Conservation (phyloP, 23 red algal genomes). For the Gracilaria domingensis region DNA sequence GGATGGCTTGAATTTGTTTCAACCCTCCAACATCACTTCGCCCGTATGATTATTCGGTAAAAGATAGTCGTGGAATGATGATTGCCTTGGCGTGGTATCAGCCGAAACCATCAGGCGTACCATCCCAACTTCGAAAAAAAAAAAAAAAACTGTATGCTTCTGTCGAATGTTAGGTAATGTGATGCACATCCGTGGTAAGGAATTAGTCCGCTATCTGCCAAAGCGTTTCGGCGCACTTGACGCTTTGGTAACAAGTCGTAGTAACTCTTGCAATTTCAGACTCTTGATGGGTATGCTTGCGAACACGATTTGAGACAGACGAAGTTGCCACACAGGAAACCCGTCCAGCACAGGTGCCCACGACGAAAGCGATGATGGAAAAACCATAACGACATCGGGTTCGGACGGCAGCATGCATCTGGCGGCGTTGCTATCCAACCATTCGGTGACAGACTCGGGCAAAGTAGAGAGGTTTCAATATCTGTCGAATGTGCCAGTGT, state of each 20-base stretch:
- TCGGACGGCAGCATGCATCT: conserved; percentile 40
- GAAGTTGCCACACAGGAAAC: conserved; percentile 67
- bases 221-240: conserved; percentile 59
- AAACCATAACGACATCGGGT: conserved; percentile 62
- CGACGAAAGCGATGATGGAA: background rate
- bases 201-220: conserved; percentile 49
- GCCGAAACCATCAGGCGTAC: no score
- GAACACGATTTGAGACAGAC: conserved; percentile 62
- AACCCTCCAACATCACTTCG: conserved; percentile 62
- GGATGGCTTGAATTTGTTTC: conserved; percentile 77
- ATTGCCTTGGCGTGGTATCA: background rate
- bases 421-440: conserved; percentile 23
- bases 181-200: background rate
- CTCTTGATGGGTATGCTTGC: background rate
- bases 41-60: background rate
- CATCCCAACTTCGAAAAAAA: no score
- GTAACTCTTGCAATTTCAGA: background rate
- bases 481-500: background rate
- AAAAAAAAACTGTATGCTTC: background rate
- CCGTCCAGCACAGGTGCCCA: conserved; percentile 1
- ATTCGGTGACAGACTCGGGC: conserved; percentile 16
- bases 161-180: conserved; percentile 8
- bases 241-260: conserved; percentile 25
- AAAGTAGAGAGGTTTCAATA: background rate
- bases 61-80: background rate